Base-by-base conservation (phyloP, 495 filamentous ascomycete genomes). In the Xylaria venustula region DNA sequence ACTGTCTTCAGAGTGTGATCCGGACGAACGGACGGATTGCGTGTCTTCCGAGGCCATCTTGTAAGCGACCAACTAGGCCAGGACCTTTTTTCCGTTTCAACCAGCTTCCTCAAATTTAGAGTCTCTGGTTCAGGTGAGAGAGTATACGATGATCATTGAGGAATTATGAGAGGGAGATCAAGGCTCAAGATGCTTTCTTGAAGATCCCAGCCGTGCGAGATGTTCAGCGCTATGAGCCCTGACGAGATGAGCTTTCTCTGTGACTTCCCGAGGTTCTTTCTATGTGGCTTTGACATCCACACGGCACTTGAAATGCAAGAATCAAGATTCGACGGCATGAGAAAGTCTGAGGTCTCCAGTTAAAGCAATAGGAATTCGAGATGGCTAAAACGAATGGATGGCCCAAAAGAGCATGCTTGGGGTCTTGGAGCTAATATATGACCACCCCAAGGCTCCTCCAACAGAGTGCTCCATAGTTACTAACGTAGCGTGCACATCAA, bases 1-100 rank as follows among this genome's bases (percentile, higher is more conserved):
- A 62, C 61, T 51, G 25, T 64, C 66, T 28, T 65, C 69, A 48
- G 42, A 41, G n/a, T 37, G 60, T 51, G 49, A 59, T 45, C 65
- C 64, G 66, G 66, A 54, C 45, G 66, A 69, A 62, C 52, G 62
- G 54, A 49, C 60, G 58, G 62, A 30, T 2, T 53, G 50, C 28
- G 55, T 60, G 6, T 71, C 64, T 50, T 67, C 69, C 54, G 56
- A 54, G 28, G 62, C 58, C 69, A 71, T 71, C 11, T 62, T 60
- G 53, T 54, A 26, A 51, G 48, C 32, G 28, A 53, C 49, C 3
- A 40, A 28, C 15, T 55, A 41, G 28, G 40, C 41, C 19, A 23
- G 40, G 56, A 44, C 12, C 28, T 5, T 53, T 15, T 28, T 51
- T 44, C 48, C 64, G 41, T 49, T 37, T 64, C 57, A 32, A 28